Conservation (phyloP, 139 green algal species). For the Monoraphidium neglectum region DNA sequence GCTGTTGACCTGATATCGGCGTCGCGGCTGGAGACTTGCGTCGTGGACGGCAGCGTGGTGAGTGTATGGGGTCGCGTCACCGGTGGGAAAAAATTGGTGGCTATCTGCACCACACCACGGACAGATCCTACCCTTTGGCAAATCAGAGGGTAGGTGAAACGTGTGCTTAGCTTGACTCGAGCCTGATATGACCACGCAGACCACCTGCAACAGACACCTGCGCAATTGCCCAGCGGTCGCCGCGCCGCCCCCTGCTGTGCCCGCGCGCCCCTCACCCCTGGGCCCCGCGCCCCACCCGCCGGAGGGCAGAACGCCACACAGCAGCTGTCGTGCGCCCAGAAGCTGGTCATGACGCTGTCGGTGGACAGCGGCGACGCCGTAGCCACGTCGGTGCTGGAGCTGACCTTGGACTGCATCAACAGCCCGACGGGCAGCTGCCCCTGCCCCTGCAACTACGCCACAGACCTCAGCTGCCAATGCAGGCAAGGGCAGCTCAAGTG, state of each 20-base stretch:
- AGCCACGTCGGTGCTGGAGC: slow-evolving; percentile 56
- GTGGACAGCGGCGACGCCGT: slow-evolving; percentile 53
- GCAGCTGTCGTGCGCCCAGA: slow-evolving; percentile 52
- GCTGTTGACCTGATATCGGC: slow-evolving; percentile 44
- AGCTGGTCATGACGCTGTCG: slow-evolving; percentile 69
- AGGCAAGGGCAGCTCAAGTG: too few relatives aligned
- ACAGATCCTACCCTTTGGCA: too few relatives aligned
- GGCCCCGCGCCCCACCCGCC: background rate
- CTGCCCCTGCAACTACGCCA: slow-evolving; percentile 75
- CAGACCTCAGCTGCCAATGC: slow-evolving; percentile 66
- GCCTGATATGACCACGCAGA: too few relatives aligned
- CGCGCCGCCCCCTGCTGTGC: background rate
- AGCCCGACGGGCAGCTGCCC: slow-evolving; percentile 65
- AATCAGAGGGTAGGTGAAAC: too few relatives aligned
- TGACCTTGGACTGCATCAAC: slow-evolving; percentile 65
- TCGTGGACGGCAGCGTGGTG: slow-evolving; percentile 47
- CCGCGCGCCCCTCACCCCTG: background rate
- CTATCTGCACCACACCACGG: too few relatives aligned
- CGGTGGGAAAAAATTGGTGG: too few relatives aligned
- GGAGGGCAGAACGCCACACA: background rate
- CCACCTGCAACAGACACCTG: background rate
- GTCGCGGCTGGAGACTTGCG: slow-evolving; percentile 56
- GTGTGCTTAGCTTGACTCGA: too few relatives aligned
- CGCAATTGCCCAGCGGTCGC: background rate
- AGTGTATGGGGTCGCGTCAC: too few relatives aligned